Conservation (phyloP, 768 basidiomycete genomes). For the Russula dissimulans region DNA sequence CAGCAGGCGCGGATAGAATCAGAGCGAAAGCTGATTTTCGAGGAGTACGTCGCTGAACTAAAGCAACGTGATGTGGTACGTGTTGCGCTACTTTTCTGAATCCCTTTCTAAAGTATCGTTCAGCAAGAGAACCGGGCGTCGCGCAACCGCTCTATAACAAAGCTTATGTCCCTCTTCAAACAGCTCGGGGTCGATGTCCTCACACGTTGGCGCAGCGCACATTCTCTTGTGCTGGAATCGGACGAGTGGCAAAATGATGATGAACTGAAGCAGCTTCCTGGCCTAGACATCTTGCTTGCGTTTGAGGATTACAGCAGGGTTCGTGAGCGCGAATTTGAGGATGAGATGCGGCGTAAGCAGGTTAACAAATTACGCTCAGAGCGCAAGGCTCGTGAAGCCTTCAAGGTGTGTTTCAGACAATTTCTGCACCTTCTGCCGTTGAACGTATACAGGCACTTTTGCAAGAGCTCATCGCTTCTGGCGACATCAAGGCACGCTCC, state of each 20-base stretch:
- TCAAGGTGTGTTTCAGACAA: conserved; percentile 46
- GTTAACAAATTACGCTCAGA: conserved; percentile 80
- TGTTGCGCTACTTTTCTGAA: conserved; percentile 15
- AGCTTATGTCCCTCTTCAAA: conserved; percentile 80
- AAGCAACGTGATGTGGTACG: conserved; percentile 84
- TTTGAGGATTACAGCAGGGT: conserved; percentile 93
- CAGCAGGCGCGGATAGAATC: conserved; percentile 75
- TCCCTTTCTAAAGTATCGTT: conserved; percentile 4
- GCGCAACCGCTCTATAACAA: conserved; percentile 69
- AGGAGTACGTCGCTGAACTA: conserved; percentile 82
- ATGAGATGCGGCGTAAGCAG: conserved; percentile 67
- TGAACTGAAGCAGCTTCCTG: conserved; percentile 76
- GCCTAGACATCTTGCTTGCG: conserved; percentile 82
- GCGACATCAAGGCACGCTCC: conserved; percentile 67
- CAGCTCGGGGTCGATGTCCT: conserved; percentile 82
- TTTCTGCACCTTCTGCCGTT: neutral
- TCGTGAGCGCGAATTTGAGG: conserved; percentile 85
- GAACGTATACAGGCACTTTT: conserved; percentile 50
- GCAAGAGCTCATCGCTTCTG: conserved; percentile 51
- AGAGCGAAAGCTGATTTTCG: conserved; percentile 81
- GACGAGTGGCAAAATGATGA: conserved; percentile 69
- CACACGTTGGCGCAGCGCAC: conserved; percentile 88
- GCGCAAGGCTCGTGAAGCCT: conserved; percentile 84
- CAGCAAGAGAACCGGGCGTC: conserved; percentile 75
- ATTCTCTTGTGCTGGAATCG: conserved; percentile 64